Conservation (phyloP, 495 filamentous ascomycete species). For the Penicillium lagena region DNA sequence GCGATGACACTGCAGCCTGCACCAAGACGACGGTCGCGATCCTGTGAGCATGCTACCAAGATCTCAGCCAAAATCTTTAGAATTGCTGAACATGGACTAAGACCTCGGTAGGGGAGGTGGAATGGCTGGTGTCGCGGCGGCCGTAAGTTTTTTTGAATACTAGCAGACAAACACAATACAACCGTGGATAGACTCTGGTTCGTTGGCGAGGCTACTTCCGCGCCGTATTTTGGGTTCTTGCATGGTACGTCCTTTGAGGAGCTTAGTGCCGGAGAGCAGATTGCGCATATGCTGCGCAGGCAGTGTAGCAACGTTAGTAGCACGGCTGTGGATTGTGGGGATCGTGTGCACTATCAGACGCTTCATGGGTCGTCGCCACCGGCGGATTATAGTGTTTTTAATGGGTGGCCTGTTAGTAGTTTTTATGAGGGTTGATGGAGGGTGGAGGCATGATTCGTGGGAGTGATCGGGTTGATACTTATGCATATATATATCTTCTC, state of each 20-base stretch:
- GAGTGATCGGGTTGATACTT: too few relatives aligned
- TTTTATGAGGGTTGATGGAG: constrained; percentile 2
- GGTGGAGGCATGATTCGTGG: too few relatives aligned
- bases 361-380: constrained; percentile 8
- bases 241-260: constrained; percentile 64
- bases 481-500: too few relatives aligned
- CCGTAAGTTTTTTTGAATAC: constrained; percentile 23
- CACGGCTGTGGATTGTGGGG: constrained; percentile 5
- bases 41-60: constrained; percentile 10
- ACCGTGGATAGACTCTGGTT: constrained; percentile 61
- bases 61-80: background rate
- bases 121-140: constrained; percentile 62
- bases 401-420: constrained; percentile 13
- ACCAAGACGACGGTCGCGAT: constrained; percentile 27
- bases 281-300: constrained; percentile 22
- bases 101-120: constrained; percentile 13
- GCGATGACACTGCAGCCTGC: constrained; percentile 13
- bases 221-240: constrained; percentile 66
- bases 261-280: constrained; percentile 40
- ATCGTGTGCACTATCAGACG: constrained; percentile 5
- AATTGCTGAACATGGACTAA: too few relatives aligned
- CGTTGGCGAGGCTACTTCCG: constrained; percentile 65
- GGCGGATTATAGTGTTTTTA: constrained; percentile 16
- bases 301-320: too few relatives aligned
- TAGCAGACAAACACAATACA: constrained; percentile 16